Conservation (phyloP, 139 green algal genomes). For the Cymbomonas tetramitiformis region DNA sequence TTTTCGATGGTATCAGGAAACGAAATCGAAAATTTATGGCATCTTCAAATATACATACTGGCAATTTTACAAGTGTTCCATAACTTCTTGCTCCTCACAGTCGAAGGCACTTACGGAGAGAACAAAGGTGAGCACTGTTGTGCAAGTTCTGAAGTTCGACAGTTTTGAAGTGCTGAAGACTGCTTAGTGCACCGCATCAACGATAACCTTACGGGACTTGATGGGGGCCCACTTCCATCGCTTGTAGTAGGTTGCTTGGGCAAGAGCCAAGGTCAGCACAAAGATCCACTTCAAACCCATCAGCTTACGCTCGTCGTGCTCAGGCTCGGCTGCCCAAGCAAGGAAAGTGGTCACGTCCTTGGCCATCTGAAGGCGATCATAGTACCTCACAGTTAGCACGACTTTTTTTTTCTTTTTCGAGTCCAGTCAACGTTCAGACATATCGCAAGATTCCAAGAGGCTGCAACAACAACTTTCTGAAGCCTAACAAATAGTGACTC, state of each 20-base stretch:
- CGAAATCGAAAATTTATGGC: too few relatives aligned
- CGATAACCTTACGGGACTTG: conserved; percentile 80
- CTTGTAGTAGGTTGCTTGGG: conserved; percentile 85
- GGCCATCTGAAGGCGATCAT: conserved; percentile 32
- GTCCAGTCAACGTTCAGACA: not conserved
- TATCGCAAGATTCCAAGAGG: not conserved
- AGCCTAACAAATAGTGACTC: too few relatives aligned
- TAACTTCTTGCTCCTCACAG: too few relatives aligned
- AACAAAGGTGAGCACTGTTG: too few relatives aligned
- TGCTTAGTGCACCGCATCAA: conserved; percentile 90
- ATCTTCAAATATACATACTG: too few relatives aligned
- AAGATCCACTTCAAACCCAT: conserved; percentile 94
- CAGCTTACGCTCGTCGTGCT: conserved; percentile 87
- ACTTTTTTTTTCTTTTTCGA: not conserved
- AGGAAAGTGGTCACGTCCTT: conserved; percentile 86
- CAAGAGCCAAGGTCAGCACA: conserved; percentile 56
- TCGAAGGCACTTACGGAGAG: too few relatives aligned
- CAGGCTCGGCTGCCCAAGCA: conserved; percentile 75
- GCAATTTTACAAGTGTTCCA: too few relatives aligned
- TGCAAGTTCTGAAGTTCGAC: too few relatives aligned
- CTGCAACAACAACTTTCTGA: not conserved
- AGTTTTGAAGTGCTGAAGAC: too few relatives aligned
- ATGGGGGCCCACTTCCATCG: conserved; percentile 84
- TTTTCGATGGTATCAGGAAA: too few relatives aligned
- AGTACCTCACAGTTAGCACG: not conserved